A percentile compares a stretch with the other conserved stretches of the same genome.
These are phyloP conservation scores for Monosporozyma aerobia DNA, from an alignment of 805 yeast genomes.

Conservation along the genomic window DNA sequence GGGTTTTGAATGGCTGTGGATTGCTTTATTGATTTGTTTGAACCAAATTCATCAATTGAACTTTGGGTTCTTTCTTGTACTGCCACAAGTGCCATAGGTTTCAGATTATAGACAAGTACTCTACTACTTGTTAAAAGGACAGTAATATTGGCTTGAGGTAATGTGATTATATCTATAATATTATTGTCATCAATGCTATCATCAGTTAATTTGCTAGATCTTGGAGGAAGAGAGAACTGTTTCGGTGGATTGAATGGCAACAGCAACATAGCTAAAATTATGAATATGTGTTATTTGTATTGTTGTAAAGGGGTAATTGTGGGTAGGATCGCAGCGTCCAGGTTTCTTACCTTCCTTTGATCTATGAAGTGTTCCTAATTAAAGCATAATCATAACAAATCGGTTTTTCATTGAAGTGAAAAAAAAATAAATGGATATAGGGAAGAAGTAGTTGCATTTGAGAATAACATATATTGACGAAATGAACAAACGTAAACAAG, in stretches of 20 bases:
- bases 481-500: not conserved
- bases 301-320: not conserved
- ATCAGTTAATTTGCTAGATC: slow-evolving; percentile 4
- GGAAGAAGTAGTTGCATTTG: not conserved
- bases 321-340: not conserved
- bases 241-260: slow-evolving; percentile 28
- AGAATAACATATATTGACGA: not conserved
- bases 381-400: not conserved
- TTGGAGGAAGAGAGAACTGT: slow-evolving; percentile 12
- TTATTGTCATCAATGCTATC: slow-evolving; percentile 11
- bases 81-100: slow-evolving; percentile 28
- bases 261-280: slow-evolving; percentile 11
- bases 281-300: not conserved
- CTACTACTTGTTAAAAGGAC: slow-evolving; percentile 23
- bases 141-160: slow-evolving; percentile 22
- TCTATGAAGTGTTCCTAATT: not conserved
- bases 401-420: not conserved
- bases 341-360: not conserved
- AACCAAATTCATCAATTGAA: slow-evolving; percentile 27
- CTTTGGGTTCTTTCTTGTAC: slow-evolving; percentile 22
- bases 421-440: not conserved
- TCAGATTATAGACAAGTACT: slow-evolving; percentile 25
- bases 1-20: slow-evolving; percentile 11
- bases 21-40: slow-evolving; percentile 14
- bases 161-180: slow-evolving; percentile 17